A percentile compares a stretch with the other conserved stretches of the same genome.
Conservation (phyloP, 306 rosid species). For the Purshia tridentata region DNA sequence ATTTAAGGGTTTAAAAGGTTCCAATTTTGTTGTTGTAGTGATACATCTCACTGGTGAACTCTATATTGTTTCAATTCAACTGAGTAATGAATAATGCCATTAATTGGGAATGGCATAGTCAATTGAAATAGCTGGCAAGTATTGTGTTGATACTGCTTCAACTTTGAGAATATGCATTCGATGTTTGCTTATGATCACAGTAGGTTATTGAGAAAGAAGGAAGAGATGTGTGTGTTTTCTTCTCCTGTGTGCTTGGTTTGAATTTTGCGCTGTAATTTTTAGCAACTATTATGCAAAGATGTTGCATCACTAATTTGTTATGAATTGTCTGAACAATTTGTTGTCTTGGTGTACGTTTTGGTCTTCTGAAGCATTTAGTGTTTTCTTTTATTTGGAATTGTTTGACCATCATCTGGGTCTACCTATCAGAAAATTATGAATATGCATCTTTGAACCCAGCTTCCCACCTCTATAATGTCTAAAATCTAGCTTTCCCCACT, state of each 20-base stretch:
- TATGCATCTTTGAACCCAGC: background rate
- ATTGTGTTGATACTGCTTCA: background rate
- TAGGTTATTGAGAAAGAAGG: background rate
- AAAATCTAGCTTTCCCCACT: background rate
- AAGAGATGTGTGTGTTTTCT: background rate
- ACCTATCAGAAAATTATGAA: background rate
- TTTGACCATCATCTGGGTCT: background rate
- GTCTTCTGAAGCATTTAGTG: background rate
- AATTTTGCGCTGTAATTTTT: background rate
- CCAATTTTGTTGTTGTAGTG: constrained; percentile 27
- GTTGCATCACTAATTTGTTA: background rate
- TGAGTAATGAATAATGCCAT: constrained; percentile 30
- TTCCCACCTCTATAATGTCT: background rate
- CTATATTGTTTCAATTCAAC: background rate
- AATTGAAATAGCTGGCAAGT: background rate
- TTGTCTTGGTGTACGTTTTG: background rate
- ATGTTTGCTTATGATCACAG: background rate
- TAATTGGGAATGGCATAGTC: constrained; percentile 18
- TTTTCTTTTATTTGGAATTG: background rate
- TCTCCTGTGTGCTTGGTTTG: background rate
- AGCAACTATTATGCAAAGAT: background rate
- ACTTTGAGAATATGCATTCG: background rate
- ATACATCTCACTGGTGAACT: constrained; percentile 2
- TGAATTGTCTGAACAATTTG: background rate
- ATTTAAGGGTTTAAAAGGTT: constrained; percentile 14